phyloP scores from a whole-genome alignment of 257 asterid species.

The Rehmannia glutinosa region DNA sequence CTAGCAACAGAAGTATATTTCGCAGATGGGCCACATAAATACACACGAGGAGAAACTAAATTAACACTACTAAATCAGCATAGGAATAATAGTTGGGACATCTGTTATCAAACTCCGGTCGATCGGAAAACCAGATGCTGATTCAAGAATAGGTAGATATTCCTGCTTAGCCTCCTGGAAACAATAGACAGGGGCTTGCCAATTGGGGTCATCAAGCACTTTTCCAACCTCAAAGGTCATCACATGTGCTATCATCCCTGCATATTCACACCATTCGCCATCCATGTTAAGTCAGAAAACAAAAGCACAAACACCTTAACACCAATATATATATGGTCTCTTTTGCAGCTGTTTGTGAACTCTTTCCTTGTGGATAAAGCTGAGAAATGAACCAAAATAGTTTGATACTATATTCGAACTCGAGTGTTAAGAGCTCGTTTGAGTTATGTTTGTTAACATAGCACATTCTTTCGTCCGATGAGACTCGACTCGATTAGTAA shows the following conservation, averaged over 20 bases:
- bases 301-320: not conserved
- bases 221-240: conserved; percentile 78
- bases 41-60: not conserved
- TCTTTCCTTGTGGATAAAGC: too few species aligned
- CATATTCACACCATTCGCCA: conserved; percentile 3
- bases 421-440: too few species aligned
- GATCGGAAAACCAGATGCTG: conserved; percentile 5
- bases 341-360: too few species aligned
- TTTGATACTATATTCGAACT: too few species aligned
- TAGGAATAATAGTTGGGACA: not conserved
- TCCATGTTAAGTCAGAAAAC: not conserved
- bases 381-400: too few species aligned
- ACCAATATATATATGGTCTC: too few species aligned
- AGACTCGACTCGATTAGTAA: too few species aligned
- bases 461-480: too few species aligned
- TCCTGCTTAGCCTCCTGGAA: conserved; percentile 23
- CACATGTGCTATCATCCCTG: conserved; percentile 59
- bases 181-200: conserved; percentile 83
- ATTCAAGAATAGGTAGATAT: conserved; percentile 3
- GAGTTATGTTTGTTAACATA: too few species aligned
- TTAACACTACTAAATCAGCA: not conserved
- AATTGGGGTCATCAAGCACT: conserved; percentile 64
- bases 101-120: conserved; percentile 31
- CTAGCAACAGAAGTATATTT: too few species aligned
- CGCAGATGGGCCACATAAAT: too few species aligned